phyloP scores from a whole-genome alignment of 2,329 filamentous ascomycete species.

The Sphaceloma murrayae region DNA sequence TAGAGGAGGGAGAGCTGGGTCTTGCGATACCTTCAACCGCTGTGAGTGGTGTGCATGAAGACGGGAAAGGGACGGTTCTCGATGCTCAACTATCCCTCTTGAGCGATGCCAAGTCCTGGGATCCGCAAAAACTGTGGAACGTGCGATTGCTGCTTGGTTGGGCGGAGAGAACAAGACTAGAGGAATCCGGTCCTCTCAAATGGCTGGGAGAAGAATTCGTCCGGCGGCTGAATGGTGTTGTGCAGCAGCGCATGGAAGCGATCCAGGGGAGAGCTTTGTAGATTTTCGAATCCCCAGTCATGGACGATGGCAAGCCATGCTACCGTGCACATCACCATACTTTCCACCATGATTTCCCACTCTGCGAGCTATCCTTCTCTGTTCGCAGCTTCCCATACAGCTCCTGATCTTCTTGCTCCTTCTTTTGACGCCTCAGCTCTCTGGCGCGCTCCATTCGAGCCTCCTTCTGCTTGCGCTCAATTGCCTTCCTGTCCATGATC shows the following conservation, averaged over 20 bases:
- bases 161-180: slow-evolving; percentile 40
- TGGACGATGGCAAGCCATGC: too few species aligned
- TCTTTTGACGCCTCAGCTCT: slow-evolving; percentile 34
- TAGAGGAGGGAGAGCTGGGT: slow-evolving; percentile 55
- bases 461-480: slow-evolving; percentile 47
- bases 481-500: slow-evolving; percentile 64
- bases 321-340: slow-evolving; percentile 25
- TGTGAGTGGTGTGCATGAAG: slow-evolving; percentile 39
- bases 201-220: slow-evolving; percentile 51
- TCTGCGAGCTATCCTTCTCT: slow-evolving; percentile 15
- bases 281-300: too few species aligned
- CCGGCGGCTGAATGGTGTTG: slow-evolving; percentile 43
- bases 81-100: slow-evolving; percentile 61
- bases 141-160: slow-evolving; percentile 56
- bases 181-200: slow-evolving; percentile 1
- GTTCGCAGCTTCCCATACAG: slow-evolving; percentile 26
- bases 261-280: too few species aligned
- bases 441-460: slow-evolving; percentile 34
- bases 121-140: slow-evolving; percentile 52
- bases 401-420: slow-evolving; percentile 36
- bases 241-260: slow-evolving; percentile 32
- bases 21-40: slow-evolving; percentile 34
- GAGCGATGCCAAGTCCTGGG: slow-evolving; percentile 33
- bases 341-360: slow-evolving; percentile 29
- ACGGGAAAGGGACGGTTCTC: slow-evolving; percentile 51